A percentile compares a stretch with the other conserved stretches of the same genome.
These are phyloP conservation scores for Calonectria multiphialidica DNA, from an alignment of 2,329 filamentous ascomycete species.

Conservation along the genomic window DNA sequence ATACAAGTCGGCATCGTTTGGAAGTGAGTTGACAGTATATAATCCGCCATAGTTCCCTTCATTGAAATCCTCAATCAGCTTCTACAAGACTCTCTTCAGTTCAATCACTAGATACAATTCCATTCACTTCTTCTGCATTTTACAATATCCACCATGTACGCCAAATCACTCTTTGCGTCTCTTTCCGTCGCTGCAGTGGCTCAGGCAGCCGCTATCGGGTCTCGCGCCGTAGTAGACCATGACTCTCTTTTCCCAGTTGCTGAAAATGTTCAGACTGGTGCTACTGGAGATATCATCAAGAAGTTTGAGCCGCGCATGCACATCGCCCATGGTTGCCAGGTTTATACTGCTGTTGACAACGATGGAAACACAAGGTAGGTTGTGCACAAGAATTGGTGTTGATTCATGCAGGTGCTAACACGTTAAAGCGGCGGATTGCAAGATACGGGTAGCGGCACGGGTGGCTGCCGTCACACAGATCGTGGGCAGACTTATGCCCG, in stretches of 20 bases:
- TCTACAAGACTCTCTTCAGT: background rate
- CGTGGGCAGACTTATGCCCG: constrained; percentile 55
- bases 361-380: constrained; percentile 67
- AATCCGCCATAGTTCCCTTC: background rate
- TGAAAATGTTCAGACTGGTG: constrained; percentile 41
- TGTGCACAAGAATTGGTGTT: no score
- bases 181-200: background rate
- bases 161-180: background rate
- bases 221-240: constrained; percentile 39
- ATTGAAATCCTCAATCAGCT: background rate
- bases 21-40: background rate
- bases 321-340: constrained; percentile 71
- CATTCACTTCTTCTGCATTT: background rate
- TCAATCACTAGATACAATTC: background rate
- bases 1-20: no score
- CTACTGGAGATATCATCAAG: constrained; percentile 39
- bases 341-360: constrained; percentile 70
- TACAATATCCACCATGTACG: background rate
- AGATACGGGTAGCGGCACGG: constrained; percentile 43
- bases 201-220: background rate
- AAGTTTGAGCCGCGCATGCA: constrained; percentile 47
- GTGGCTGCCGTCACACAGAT: constrained; percentile 46
- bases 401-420: background rate
- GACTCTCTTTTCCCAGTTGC: constrained; percentile 42
- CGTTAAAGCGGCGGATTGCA: constrained; percentile 49